phyloP scores from a whole-genome alignment of 2,329 filamentous ascomycete genomes.

The Penicillium decumbens region DNA sequence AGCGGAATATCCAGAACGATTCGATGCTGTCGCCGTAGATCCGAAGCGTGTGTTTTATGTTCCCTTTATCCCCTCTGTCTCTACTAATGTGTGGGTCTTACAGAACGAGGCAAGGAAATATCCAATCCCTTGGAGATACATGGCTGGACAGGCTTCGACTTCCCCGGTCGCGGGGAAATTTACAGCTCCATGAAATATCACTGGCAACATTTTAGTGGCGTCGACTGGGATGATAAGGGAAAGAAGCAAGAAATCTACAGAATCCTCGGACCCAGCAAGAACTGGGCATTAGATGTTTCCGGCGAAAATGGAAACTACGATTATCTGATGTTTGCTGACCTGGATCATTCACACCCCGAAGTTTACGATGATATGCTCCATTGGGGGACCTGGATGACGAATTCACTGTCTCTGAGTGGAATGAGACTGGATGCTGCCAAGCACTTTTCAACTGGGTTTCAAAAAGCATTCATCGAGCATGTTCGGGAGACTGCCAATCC shows the following conservation, averaged over 20 bases:
- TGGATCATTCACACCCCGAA: constrained; percentile 62
- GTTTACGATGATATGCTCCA: constrained; percentile 60
- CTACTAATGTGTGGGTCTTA: not conserved
- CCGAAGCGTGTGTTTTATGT: constrained; percentile 34
- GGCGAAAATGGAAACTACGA: constrained; percentile 63
- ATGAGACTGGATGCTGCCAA: constrained; percentile 69
- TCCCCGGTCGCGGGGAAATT: constrained; percentile 55
- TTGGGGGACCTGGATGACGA: constrained; percentile 65
- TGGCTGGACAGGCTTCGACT: constrained; percentile 65
- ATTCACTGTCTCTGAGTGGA: constrained; percentile 57
- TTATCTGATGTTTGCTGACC: constrained; percentile 67
- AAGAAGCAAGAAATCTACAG: constrained; percentile 61
- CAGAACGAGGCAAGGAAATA: constrained; percentile 49
- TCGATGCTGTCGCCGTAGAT: constrained; percentile 61
- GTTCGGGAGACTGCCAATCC: constrained; percentile 50
- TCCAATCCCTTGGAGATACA: constrained; percentile 58
- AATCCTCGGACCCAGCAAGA: constrained; percentile 59
- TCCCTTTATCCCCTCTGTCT: not conserved
- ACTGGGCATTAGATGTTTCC: constrained; percentile 60
- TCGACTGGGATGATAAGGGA: constrained; percentile 59
- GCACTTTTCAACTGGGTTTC: constrained; percentile 65
- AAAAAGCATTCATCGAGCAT: constrained; percentile 58
- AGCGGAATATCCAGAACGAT: constrained; percentile 61
- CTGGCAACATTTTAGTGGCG: constrained; percentile 64
- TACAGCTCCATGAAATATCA: constrained; percentile 62